phyloP scores from a whole-genome alignment of 1,284 basidiomycete genomes.

The Rhodotorula sp. region DNA sequence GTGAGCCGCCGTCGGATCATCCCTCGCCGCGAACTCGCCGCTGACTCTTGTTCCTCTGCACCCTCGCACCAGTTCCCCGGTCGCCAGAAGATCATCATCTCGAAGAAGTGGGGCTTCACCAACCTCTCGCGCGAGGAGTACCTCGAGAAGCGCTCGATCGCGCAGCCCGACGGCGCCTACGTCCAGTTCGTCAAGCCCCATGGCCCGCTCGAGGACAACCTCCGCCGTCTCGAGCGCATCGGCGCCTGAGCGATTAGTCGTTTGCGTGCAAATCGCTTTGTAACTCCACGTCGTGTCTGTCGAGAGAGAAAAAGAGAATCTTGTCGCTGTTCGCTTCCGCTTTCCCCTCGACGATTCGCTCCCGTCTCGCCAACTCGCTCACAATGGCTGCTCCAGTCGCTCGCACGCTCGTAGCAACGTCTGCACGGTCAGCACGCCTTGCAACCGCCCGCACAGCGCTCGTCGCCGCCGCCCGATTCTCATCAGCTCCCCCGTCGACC shows the following conservation, averaged over 20 bases:
- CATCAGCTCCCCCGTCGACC: constrained; percentile 1
- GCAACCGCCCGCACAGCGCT: background rate
- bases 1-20: constrained; percentile 14
- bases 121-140: constrained; percentile 90
- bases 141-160: constrained; percentile 47
- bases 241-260: constrained; percentile 9
- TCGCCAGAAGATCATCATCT: constrained; percentile 96
- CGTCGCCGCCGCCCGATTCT: background rate
- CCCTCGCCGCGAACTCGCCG: background rate
- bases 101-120: constrained; percentile 75
- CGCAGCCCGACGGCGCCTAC: constrained; percentile 71
- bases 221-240: constrained; percentile 49
- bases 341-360: background rate
- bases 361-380: background rate
- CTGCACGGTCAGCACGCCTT: background rate
- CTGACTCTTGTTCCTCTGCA: background rate
- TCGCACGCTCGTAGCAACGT: background rate
- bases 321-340: constrained; percentile 4
- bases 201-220: constrained; percentile 79
- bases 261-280: background rate
- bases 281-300: background rate
- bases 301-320: background rate
- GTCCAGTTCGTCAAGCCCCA: constrained; percentile 86
- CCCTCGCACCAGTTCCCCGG: constrained; percentile 76
- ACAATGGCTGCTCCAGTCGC: background rate